Base-by-base conservation (phyloP, 2,329 filamentous ascomycete genomes). In the Nannizziopsis arthrosporioides region DNA sequence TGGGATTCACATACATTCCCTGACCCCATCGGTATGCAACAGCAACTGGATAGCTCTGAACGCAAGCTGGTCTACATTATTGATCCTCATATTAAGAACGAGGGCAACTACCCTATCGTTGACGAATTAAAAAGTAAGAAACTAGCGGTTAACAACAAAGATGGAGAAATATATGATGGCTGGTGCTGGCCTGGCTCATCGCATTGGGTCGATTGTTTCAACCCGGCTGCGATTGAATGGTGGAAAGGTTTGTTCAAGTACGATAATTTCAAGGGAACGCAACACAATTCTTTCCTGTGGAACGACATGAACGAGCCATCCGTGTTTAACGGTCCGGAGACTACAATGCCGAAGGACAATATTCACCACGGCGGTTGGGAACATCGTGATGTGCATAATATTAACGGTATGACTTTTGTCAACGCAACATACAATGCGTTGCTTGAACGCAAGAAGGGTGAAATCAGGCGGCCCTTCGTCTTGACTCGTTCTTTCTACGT, bases 301-400 rank as follows among this genome's bases (percentile, higher is more conserved):
- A 98, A 98, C 65, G 92, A 98, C 65, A 98, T 98, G 92, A 96
- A 95, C 63, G 92, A 98, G 70, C 92, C 92, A 0, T 96, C 92
- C 0, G 92, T 98, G 1, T 98, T 98, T 73, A 96, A 96, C 63
- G 92, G 92, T 0, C 92, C 92, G 0, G 92, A 98, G 67, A 94
- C 88, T 2, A 96, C 90, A 4, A 96, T 96, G 89, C 92, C 92
- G 53, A 95, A 95, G 68, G 92, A 98, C 71, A 98, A 98, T 63
- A 68, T 98, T 27, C 92, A 98, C 63, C 71, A 84, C 60, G 89
- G 79, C 45, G 79, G 84, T 61, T 98, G 92, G 92, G 92, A 98
- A 66, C 92, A 98, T 64, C 85, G 92, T 54, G 92, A 98, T 62
- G 71, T 98, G 4, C 92, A 98, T 73, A 96, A 98, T 67, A 64